Evolutionary conservation across 257 asterid genomes (phyloP).

Genomic region (Solanum neorickii): DNA sequence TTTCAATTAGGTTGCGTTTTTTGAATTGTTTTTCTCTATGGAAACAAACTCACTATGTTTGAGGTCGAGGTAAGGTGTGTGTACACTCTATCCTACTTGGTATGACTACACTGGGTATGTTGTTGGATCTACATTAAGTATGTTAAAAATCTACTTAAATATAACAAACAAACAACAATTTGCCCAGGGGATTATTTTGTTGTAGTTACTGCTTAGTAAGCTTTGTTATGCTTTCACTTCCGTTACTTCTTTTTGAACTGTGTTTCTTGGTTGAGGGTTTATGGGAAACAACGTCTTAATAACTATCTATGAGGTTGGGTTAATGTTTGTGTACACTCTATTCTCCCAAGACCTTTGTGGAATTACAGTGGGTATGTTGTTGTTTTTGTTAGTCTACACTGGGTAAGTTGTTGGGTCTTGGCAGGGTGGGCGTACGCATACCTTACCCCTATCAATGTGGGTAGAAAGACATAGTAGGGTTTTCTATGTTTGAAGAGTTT

Average conservation of each 20-base stretch:
- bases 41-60: background rate
- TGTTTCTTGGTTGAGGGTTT: background rate
- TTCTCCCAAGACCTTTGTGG: background rate
- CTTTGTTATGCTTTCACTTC: background rate
- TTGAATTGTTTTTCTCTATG: background rate
- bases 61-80: background rate
- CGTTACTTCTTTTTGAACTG: background rate
- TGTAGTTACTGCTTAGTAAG: background rate
- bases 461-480: background rate
- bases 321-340: background rate
- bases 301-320: background rate
- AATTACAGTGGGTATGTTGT: background rate
- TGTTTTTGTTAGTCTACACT: background rate
- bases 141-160: background rate
- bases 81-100: background rate
- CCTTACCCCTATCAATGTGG: background rate
- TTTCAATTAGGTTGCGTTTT: background rate
- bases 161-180: background rate
- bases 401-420: background rate
- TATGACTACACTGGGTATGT: background rate
- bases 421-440: background rate
- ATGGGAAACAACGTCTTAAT: background rate
- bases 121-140: background rate
- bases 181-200: background rate
- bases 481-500: background rate